phyloP scores from a whole-genome alignment of 1,284 basidiomycete species.

The Agaricales sp. region DNA sequence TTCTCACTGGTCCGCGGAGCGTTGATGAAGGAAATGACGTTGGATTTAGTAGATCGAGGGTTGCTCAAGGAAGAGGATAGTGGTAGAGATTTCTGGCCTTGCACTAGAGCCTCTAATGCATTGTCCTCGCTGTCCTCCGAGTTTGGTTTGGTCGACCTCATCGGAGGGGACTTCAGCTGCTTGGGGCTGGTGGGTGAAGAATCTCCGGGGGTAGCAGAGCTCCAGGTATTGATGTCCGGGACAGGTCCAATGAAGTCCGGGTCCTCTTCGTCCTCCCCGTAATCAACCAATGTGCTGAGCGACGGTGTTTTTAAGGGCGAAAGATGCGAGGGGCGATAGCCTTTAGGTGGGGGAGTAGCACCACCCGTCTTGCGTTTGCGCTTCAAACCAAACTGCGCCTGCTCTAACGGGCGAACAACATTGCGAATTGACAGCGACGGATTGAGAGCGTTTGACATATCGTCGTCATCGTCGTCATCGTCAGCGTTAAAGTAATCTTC shows the following conservation, averaged over 20 bases:
- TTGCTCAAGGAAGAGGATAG: constrained; percentile 14
- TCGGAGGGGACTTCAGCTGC: constrained; percentile 24
- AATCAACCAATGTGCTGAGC: constrained; percentile 57
- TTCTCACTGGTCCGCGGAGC: constrained; percentile 52
- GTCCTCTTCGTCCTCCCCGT: constrained; percentile 53
- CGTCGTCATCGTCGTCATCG: constrained; percentile 58
- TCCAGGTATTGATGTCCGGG: constrained; percentile 11
- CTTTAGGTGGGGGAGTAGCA: constrained; percentile 22
- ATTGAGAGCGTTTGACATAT: constrained; percentile 19
- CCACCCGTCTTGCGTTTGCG: constrained; percentile 43
- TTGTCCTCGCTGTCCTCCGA: constrained; percentile 45
- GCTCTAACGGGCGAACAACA: constrained; percentile 24
- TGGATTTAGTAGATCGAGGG: constrained; percentile 30
- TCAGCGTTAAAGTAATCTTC: constrained; percentile 89
- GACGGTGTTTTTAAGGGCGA: constrained; percentile 33
- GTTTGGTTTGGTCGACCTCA: constrained; percentile 20
- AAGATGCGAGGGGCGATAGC: constrained; percentile 27
- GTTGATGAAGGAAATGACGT: constrained; percentile 18
- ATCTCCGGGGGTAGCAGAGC: constrained; percentile 7
- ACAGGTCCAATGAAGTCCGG: constrained; percentile 19
- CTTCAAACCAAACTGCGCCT: constrained; percentile 31
- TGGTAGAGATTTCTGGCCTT: constrained; percentile 28
- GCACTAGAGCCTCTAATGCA: constrained; percentile 41
- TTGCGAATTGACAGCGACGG: constrained; percentile 27
- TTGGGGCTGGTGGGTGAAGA: background rate